Percentiles rank a stretch among this genome's conserved stretches.
phyloP scores from a whole-genome alignment of 2,329 filamentous ascomycete species.

The Fusarium sp. region DNA sequence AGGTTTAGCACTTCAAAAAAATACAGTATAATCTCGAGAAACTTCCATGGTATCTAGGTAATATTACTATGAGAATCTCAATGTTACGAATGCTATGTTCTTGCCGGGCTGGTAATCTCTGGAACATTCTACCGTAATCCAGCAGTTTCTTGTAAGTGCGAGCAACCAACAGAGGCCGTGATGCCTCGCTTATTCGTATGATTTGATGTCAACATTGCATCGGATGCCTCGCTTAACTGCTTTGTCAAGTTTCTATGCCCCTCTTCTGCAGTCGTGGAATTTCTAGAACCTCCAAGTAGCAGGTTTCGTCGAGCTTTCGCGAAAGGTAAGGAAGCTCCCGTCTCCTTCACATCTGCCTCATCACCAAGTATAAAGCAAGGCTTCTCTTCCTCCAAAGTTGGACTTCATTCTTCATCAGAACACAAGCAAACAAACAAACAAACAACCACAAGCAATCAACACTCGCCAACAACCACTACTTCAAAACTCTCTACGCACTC shows the following conservation, averaged over 20 bases:
- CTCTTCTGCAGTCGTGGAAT: constrained; percentile 19
- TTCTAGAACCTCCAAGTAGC: constrained; percentile 44
- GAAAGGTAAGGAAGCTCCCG: constrained; percentile 33
- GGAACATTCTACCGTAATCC: constrained; percentile 42
- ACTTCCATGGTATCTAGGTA: background rate
- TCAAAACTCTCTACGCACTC: constrained; percentile 37
- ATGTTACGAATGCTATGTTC: background rate
- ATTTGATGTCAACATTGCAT: constrained; percentile 30
- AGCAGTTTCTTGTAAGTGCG: constrained; percentile 31
- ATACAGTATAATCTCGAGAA: background rate
- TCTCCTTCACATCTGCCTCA: constrained; percentile 11
- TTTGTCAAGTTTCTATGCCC: constrained; percentile 23
- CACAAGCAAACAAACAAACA: constrained; percentile 37
- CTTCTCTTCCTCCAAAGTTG: constrained; percentile 16
- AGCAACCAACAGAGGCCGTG: constrained; percentile 6
- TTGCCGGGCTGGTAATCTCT: constrained; percentile 3
- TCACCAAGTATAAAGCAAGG: constrained; percentile 49
- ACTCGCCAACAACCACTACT: constrained; percentile 8
- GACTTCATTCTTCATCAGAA: constrained; percentile 46
- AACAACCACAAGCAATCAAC: constrained; percentile 35
- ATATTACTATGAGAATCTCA: background rate
- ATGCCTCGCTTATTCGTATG: constrained; percentile 17
- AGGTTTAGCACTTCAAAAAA: background rate
- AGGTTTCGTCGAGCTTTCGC: constrained; percentile 33
- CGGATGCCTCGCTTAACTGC: constrained; percentile 7